Evolutionary conservation across 2,329 filamentous ascomycete genomes (phyloP).

Genomic region (Boeremia exigua): DNA sequence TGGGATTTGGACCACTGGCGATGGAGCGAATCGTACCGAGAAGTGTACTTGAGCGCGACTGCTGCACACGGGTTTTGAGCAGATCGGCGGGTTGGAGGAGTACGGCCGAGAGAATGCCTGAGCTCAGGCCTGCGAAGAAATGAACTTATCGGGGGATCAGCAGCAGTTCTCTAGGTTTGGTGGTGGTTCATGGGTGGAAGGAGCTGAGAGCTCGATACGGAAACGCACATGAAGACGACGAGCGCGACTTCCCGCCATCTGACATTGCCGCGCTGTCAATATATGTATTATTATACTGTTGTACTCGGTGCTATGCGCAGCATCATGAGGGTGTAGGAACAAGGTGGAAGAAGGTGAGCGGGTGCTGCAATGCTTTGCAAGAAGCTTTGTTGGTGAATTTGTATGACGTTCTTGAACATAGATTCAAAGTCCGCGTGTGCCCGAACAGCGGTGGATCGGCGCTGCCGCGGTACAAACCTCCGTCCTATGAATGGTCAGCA

Average conservation of each 20-base stretch:
- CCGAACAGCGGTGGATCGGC: conserved; percentile 16
- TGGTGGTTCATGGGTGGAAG: neutral
- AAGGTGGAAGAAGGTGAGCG: neutral
- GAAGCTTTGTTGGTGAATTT: conserved; percentile 4
- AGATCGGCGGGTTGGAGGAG: conserved; percentile 94
- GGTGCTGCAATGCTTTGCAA: conserved; percentile 4
- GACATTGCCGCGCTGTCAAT: conserved; percentile 55
- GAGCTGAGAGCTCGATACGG: conserved; percentile 19
- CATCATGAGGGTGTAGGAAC: conserved; percentile 7
- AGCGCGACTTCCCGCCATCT: conserved; percentile 56
- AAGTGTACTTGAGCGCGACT: conserved; percentile 75
- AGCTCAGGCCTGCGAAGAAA: conserved; percentile 85
- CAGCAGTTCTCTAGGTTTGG: neutral
- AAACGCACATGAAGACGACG: conserved; percentile 57
- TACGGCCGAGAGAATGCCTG: conserved; percentile 85
- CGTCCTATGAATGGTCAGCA: conserved; percentile 1
- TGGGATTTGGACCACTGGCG: conserved; percentile 67
- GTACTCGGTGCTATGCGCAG: conserved; percentile 2
- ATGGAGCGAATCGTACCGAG: conserved; percentile 72
- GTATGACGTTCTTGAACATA: conserved; percentile 16
- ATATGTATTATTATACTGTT: conserved; percentile 28
- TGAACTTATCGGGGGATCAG: conserved; percentile 60
- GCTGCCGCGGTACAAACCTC: conserved; percentile 7
- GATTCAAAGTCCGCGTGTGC: neutral
- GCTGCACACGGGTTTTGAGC: conserved; percentile 94